phyloP scores from a whole-genome alignment of 2,329 filamentous ascomycete genomes.

The Sordariomycetes sp. region DNA sequence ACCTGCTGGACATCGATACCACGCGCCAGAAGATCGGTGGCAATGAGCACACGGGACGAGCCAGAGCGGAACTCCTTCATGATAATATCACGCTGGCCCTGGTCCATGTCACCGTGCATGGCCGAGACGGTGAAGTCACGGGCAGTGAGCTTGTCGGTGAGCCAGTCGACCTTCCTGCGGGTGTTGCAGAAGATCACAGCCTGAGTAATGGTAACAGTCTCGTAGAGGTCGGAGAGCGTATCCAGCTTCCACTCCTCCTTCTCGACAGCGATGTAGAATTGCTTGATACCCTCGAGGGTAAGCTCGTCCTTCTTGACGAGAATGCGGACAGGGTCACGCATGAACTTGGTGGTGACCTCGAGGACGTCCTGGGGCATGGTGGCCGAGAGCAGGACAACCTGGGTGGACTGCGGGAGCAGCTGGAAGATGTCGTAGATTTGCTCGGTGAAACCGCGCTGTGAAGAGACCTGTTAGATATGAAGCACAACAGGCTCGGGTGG shows the following conservation, averaged over 20 bases:
- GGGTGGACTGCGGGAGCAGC: slow-evolving; percentile 92
- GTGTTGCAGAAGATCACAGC: slow-evolving; percentile 99
- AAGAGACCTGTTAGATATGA: slow-evolving; percentile 6
- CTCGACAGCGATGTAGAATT: slow-evolving; percentile 99
- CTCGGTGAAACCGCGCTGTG: slow-evolving; percentile 91
- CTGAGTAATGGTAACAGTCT: slow-evolving; percentile 98
- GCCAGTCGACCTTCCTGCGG: slow-evolving; percentile 99
- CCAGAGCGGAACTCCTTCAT: slow-evolving; percentile 99
- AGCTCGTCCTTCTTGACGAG: slow-evolving; percentile 99
- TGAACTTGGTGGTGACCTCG: slow-evolving; percentile 99
- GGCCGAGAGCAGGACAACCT: slow-evolving; percentile 95
- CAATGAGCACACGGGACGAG: slow-evolving; percentile 95
- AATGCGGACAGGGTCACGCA: slow-evolving; percentile 98
- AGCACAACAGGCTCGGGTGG: neutral
- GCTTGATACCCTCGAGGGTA: slow-evolving; percentile 99
- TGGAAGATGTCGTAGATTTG: slow-evolving; percentile 99
- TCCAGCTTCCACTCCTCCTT: slow-evolving; percentile 99
- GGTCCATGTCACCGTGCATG: slow-evolving; percentile 99
- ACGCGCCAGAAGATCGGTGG: slow-evolving; percentile 94
- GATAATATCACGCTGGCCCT: slow-evolving; percentile 94
- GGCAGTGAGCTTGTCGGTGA: slow-evolving; percentile 96
- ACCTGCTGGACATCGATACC: slow-evolving; percentile 99
- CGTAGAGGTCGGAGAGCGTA: slow-evolving; percentile 96
- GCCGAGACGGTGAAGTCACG: slow-evolving; percentile 99
- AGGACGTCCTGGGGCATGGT: slow-evolving; percentile 99